phyloP scores from a whole-genome alignment of 208 protist genomes.

The Leptomonas pyrrhocoris region DNA sequence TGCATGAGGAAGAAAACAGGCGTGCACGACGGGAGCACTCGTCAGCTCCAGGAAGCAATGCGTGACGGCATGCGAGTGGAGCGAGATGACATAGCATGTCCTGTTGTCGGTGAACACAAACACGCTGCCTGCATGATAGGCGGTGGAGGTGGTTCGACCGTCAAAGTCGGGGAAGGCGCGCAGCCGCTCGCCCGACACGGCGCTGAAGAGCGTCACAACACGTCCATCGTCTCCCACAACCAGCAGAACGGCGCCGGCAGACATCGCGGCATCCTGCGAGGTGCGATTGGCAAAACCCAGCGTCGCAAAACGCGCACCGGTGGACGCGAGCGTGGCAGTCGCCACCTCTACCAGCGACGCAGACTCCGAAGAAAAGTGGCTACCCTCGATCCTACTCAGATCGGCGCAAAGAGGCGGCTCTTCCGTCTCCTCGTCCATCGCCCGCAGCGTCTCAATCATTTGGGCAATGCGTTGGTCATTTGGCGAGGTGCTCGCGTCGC shows the following conservation, averaged over 20 bases:
- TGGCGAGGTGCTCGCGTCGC: background rate
- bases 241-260: conserved; percentile 4
- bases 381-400: background rate
- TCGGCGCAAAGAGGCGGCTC: background rate
- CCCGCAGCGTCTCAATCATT: conserved; percentile 26
- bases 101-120: conserved; percentile 34
- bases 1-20: conserved; percentile 6
- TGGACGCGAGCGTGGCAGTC: conserved; percentile 10
- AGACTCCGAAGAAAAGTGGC: background rate
- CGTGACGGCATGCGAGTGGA: conserved; percentile 23
- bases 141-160: conserved; percentile 13
- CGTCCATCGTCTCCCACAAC: conserved; percentile 31
- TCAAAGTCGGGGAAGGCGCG: conserved; percentile 53
- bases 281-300: background rate
- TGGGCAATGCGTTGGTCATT: conserved; percentile 10
- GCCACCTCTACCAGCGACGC: conserved; percentile 6
- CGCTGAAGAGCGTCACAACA: conserved; percentile 35
- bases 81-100: conserved; percentile 31
- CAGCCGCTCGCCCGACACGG: conserved; percentile 33
- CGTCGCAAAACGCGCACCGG: conserved; percentile 8
- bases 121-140: conserved; percentile 18
- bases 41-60: conserved; percentile 22
- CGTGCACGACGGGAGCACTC: conserved; percentile 5
- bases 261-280: background rate
- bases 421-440: conserved; percentile 16